Evolutionary conservation across 78 protist species (phyloP).

Genomic region (Dictyostelium capitatum): DNA sequence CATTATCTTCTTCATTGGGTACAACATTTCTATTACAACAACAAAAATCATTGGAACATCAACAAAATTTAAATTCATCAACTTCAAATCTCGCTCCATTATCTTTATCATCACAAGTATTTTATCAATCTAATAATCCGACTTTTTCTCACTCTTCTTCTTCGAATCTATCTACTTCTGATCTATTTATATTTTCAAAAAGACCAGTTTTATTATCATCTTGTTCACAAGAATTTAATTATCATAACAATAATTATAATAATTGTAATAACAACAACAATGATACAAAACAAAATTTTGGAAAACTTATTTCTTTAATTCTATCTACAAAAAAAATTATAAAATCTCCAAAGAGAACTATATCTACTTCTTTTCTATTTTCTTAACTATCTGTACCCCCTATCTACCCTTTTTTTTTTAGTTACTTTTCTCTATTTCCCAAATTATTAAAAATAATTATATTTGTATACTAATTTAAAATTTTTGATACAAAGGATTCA

Average conservation of each 20-base stretch:
- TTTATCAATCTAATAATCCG: background rate
- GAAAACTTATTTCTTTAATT: background rate
- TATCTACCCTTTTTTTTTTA: no score
- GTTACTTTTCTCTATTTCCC: no score
- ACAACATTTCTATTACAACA: background rate
- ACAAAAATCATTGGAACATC: background rate
- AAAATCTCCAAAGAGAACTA: slow-evolving; percentile 32
- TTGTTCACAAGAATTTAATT: background rate
- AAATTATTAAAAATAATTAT: background rate
- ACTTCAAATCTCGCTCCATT: background rate
- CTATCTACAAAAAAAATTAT: background rate
- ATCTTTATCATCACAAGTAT: slow-evolving; percentile 21
- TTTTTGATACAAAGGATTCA: slow-evolving; percentile 2
- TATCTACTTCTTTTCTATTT: slow-evolving; percentile 42
- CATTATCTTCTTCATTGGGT: slow-evolving; percentile 14
- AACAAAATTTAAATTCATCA: background rate
- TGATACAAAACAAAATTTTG: background rate
- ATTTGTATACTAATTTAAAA: background rate
- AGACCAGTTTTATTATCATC: background rate
- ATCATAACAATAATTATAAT: background rate
- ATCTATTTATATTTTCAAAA: background rate
- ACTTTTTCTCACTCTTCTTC: no score
- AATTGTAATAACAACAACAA: background rate
- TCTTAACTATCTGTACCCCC: no score
- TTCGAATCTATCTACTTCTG: no score